Evolutionary conservation across 495 filamentous ascomycete genomes (phyloP).

Genomic region (Hyaloscypha bicolor): DNA sequence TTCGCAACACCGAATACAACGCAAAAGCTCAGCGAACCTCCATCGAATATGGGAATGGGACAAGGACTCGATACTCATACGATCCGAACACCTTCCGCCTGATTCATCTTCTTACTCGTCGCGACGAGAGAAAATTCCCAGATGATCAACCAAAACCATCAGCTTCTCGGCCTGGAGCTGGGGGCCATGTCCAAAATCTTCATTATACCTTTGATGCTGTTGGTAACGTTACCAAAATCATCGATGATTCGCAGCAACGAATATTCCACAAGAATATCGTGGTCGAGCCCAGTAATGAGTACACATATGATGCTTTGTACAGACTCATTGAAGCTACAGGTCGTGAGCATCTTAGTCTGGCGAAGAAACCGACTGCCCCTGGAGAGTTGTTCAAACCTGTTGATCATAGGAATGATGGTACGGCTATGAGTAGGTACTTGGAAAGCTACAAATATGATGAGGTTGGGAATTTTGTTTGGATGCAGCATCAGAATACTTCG

Average conservation of each 20-base stretch:
- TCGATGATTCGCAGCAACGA: constrained; percentile 35
- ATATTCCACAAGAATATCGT: constrained; percentile 32
- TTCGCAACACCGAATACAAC: neutral
- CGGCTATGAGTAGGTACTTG: constrained; percentile 2
- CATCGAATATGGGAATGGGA: constrained; percentile 21
- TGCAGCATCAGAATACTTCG: neutral
- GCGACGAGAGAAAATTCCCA: neutral
- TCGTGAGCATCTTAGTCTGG: constrained; percentile 34
- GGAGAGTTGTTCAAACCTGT: neutral
- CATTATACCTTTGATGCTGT: constrained; percentile 36
- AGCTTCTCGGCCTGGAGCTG: neutral
- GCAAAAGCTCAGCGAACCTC: neutral
- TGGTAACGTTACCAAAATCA: constrained; percentile 27
- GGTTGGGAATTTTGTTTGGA: constrained; percentile 8
- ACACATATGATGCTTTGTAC: constrained; percentile 38
- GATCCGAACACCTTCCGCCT: too few relatives aligned
- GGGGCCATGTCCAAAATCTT: constrained; percentile 38
- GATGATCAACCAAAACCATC: neutral
- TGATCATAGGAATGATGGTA: neutral
- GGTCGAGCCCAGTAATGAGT: constrained; percentile 32
- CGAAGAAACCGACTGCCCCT: too few relatives aligned
- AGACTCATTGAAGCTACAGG: constrained; percentile 39
- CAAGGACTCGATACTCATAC: constrained; percentile 17
- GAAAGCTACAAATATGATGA: constrained; percentile 13
- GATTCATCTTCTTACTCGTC: neutral